phyloP scores from a whole-genome alignment of 345 rosid species.

The Hibiscus mutabilis region DNA sequence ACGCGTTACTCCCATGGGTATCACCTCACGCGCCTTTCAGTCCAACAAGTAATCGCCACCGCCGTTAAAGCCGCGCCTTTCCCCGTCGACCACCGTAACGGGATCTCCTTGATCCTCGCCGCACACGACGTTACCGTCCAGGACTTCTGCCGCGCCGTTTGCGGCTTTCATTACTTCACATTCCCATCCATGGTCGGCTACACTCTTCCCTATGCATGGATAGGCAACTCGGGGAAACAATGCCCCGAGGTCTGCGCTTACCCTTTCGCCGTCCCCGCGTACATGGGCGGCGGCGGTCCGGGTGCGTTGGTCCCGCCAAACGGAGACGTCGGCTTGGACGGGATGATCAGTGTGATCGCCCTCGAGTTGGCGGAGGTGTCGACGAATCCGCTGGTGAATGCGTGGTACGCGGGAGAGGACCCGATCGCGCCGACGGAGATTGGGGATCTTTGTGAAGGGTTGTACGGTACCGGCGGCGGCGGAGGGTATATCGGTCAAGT shows the following conservation, averaged over 20 bases:
- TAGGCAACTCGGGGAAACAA: constrained; percentile 74
- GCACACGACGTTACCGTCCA: constrained; percentile 70
- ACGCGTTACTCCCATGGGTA: constrained; percentile 50
- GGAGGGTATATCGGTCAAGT: constrained; percentile 91
- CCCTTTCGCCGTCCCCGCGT: constrained; percentile 84
- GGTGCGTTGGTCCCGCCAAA: constrained; percentile 63
- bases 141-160: constrained; percentile 90
- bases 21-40: constrained; percentile 62
- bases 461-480: constrained; percentile 93
- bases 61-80: constrained; percentile 65
- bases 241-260: constrained; percentile 96
- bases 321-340: constrained; percentile 76
- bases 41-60: constrained; percentile 67
- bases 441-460: constrained; percentile 75
- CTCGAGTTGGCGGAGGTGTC: constrained; percentile 89
- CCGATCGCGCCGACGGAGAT: constrained; percentile 96
- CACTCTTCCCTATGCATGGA: constrained; percentile 97
- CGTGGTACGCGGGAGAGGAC: constrained; percentile 99
- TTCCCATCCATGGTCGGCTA: constrained; percentile 96
- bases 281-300: constrained; percentile 73
- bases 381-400: constrained; percentile 81
- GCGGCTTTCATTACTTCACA: constrained; percentile 95
- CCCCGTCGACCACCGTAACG: constrained; percentile 80
- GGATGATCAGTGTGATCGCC: constrained; percentile 94
- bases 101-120: constrained; percentile 74